Evolutionary conservation across 352 stramenopile species (phyloP).

Genomic region (Aphanomyces stellatus): DNA sequence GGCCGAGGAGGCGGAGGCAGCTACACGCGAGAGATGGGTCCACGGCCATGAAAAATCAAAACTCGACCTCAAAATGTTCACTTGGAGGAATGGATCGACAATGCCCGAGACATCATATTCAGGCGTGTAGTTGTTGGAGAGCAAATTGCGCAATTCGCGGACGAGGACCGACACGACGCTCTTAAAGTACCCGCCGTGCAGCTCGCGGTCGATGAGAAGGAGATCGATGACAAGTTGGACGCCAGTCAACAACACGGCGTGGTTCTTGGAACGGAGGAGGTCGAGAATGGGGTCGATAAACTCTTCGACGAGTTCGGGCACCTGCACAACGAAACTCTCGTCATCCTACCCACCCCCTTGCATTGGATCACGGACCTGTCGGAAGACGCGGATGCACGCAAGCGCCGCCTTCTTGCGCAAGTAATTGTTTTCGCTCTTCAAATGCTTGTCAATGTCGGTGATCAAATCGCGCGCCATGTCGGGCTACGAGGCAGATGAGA

Average conservation of each 20-base stretch:
- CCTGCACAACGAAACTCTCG: slow-evolving; percentile 88
- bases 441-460: slow-evolving; percentile 95
- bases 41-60: background rate
- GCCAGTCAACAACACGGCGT: slow-evolving; percentile 96
- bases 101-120: slow-evolving; percentile 99
- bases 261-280: slow-evolving; percentile 93
- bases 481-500: slow-evolving; percentile 30
- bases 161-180: slow-evolving; percentile 71
- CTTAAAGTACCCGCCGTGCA: slow-evolving; percentile 68
- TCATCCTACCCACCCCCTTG: background rate
- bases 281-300: slow-evolving; percentile 94
- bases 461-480: slow-evolving; percentile 98
- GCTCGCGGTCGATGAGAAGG: slow-evolving; percentile 57
- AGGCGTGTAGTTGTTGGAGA: slow-evolving; percentile 96
- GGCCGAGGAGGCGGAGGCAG: slow-evolving; percentile 92
- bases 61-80: slow-evolving; percentile 47
- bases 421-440: slow-evolving; percentile 91
- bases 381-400: slow-evolving; percentile 85
- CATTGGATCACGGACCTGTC: slow-evolving; percentile 2
- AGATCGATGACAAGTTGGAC: slow-evolving; percentile 96
- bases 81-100: slow-evolving; percentile 97
- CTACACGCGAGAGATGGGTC: slow-evolving; percentile 49
- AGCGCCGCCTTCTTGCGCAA: slow-evolving; percentile 97
- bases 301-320: slow-evolving; percentile 98
- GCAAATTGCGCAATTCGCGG: slow-evolving; percentile 90